Conservation (phyloP, 2,329 filamentous ascomycete genomes). For the Talaromyces sp. region DNA sequence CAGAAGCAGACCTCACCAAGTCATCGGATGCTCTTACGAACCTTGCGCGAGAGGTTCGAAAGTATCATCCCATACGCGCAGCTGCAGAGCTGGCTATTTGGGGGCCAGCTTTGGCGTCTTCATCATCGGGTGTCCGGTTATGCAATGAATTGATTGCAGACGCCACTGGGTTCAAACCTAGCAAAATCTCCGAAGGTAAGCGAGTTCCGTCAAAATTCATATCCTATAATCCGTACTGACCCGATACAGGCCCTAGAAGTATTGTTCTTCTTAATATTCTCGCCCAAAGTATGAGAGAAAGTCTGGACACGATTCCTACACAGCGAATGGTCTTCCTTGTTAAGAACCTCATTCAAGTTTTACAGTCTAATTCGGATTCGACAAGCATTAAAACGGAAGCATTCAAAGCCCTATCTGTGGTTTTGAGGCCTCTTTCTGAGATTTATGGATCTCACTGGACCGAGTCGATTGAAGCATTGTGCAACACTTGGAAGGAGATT, state of each 20-base stretch:
- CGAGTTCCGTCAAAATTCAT: background rate
- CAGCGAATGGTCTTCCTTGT: constrained; percentile 77
- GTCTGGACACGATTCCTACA: constrained; percentile 45
- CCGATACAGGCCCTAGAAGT: constrained; percentile 40
- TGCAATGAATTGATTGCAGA: constrained; percentile 59
- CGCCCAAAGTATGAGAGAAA: constrained; percentile 44
- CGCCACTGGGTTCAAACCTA: constrained; percentile 50
- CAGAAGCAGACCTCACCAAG: constrained; percentile 26
- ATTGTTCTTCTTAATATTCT: constrained; percentile 53
- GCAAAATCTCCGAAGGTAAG: constrained; percentile 40
- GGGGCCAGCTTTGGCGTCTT: constrained; percentile 45
- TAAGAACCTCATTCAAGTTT: constrained; percentile 69
- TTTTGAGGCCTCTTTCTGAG: constrained; percentile 70
- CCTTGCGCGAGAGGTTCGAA: constrained; percentile 32
- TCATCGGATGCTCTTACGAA: constrained; percentile 30
- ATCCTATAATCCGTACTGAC: constrained; percentile 14
- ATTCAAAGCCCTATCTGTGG: constrained; percentile 42
- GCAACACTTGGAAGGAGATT: constrained; percentile 52
- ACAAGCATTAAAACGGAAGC: constrained; percentile 34
- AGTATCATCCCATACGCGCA: constrained; percentile 43
- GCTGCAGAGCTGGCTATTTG: constrained; percentile 47
- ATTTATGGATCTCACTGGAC: constrained; percentile 90
- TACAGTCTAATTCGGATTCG: constrained; percentile 55
- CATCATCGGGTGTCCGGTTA: constrained; percentile 46
- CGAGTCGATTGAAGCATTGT: constrained; percentile 55